phyloP scores from a whole-genome alignment of 2,329 filamentous ascomycete genomes.

The Phyllosticta citribraziliensis region DNA sequence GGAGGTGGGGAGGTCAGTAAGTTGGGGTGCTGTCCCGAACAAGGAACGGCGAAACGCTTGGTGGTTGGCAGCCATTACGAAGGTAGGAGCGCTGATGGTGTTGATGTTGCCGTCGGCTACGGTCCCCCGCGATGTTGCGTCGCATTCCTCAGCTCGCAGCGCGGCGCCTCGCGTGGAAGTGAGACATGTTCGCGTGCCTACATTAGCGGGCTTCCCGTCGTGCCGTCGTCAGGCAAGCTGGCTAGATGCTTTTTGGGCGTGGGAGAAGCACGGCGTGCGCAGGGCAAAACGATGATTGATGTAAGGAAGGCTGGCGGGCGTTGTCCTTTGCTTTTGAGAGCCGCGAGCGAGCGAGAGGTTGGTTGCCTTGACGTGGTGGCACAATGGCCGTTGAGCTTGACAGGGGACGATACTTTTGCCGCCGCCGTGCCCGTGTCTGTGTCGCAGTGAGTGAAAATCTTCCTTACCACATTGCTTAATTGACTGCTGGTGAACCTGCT shows the following conservation, averaged over 20 bases:
- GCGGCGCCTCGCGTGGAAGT: neutral
- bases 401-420: neutral
- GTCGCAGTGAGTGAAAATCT: neutral
- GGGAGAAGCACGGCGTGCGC: neutral
- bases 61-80: too few relatives aligned
- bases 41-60: too few relatives aligned
- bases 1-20: too few relatives aligned
- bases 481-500: neutral
- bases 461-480: neutral
- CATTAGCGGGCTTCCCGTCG: neutral
- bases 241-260: too few relatives aligned
- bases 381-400: neutral
- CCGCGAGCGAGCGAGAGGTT: neutral
- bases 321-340: neutral
- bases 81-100: neutral
- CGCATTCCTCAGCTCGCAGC: neutral
- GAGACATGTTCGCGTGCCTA: neutral
- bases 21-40: too few relatives aligned
- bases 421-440: neutral
- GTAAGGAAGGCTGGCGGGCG: neutral
- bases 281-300: neutral
- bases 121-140: neutral
- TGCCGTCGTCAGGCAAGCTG: too few relatives aligned
- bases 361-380: neutral
- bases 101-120: neutral